Conservation (phyloP, 208 protist genomes). For the Trypanosoma avium region DNA sequence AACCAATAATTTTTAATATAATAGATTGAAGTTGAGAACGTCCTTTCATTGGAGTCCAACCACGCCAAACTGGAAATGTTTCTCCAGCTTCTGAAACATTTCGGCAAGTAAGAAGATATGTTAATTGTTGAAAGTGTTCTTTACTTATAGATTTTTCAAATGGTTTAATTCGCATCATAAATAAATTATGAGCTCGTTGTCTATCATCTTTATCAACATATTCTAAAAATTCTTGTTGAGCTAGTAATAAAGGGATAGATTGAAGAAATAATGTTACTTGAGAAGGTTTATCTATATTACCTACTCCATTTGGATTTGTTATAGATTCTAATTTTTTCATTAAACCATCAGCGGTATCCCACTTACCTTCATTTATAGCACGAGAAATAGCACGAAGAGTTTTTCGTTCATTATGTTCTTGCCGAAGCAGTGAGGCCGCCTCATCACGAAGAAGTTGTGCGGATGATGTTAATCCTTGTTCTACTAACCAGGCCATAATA, state of each 20-base stretch:
- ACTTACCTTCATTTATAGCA: conserved; percentile 71
- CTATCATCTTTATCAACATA: conserved; percentile 77
- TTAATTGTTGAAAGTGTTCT: conserved; percentile 75
- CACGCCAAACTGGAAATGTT: conserved; percentile 70
- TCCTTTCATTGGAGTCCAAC: conserved; percentile 68
- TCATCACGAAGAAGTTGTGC: conserved; percentile 84
- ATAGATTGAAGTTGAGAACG: conserved; percentile 62
- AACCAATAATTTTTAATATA: conserved; percentile 52
- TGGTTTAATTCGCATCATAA: conserved; percentile 81
- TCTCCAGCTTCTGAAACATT: conserved; percentile 59
- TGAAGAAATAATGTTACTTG: conserved; percentile 31
- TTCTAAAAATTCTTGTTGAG: conserved; percentile 83
- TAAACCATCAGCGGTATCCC: conserved; percentile 62
- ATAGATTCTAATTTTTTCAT: conserved; percentile 54
- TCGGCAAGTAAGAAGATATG: conserved; percentile 82
- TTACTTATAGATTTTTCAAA: conserved; percentile 63
- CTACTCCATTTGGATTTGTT: conserved; percentile 17
- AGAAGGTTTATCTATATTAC: not conserved
- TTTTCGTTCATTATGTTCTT: conserved; percentile 77
- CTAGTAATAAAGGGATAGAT: conserved; percentile 68
- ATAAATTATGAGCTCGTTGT: conserved; percentile 77
- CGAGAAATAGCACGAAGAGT: conserved; percentile 60
- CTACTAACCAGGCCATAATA: conserved; percentile 66
- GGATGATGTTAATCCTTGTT: conserved; percentile 73
- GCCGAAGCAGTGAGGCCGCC: conserved; percentile 60